Percentiles rank a stretch among this genome's conserved stretches.
These are phyloP conservation scores for Akanthomyces lecanii DNA, from an alignment of 2,329 filamentous ascomycete genomes.

Conservation along the genomic window DNA sequence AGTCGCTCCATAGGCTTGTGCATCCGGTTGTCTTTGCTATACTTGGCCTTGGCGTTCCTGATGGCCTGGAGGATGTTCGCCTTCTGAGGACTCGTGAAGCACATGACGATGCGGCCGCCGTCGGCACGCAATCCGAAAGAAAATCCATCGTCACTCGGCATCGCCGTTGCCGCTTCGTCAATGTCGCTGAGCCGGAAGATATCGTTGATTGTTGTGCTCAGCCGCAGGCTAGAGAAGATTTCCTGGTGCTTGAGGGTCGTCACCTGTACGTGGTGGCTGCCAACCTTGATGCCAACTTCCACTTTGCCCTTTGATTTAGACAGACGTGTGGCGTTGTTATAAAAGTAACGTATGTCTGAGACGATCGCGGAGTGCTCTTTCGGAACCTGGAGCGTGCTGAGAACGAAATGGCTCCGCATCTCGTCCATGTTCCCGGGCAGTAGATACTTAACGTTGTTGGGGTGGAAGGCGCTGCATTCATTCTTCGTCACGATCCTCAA, in stretches of 20 bases:
- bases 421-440: conserved; percentile 63
- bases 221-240: conserved; percentile 56
- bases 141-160: conserved; percentile 62
- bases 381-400: conserved; percentile 61
- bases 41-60: conserved; percentile 58
- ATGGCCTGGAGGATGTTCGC: conserved; percentile 60
- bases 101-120: conserved; percentile 67
- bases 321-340: conserved; percentile 60
- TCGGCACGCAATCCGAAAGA: conserved; percentile 65
- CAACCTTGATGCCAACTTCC: conserved; percentile 64
- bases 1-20: conserved; percentile 61
- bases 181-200: conserved; percentile 65
- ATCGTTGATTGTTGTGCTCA: conserved; percentile 64
- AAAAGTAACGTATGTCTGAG: conserved; percentile 61
- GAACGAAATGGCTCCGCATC: conserved; percentile 61
- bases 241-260: conserved; percentile 67
- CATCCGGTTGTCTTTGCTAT: conserved; percentile 58
- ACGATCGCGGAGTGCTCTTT: conserved; percentile 68
- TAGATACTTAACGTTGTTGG: conserved; percentile 61
- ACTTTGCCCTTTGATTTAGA: conserved; percentile 69
- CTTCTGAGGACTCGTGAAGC: conserved; percentile 64
- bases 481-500: conserved; percentile 59
- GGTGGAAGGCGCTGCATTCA: conserved; percentile 57
- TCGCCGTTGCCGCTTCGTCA: conserved; percentile 61
- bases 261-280: conserved; percentile 65